Conservation (phyloP, 2,329 filamentous ascomycete species). For the Ceratocystis lukuohia region DNA sequence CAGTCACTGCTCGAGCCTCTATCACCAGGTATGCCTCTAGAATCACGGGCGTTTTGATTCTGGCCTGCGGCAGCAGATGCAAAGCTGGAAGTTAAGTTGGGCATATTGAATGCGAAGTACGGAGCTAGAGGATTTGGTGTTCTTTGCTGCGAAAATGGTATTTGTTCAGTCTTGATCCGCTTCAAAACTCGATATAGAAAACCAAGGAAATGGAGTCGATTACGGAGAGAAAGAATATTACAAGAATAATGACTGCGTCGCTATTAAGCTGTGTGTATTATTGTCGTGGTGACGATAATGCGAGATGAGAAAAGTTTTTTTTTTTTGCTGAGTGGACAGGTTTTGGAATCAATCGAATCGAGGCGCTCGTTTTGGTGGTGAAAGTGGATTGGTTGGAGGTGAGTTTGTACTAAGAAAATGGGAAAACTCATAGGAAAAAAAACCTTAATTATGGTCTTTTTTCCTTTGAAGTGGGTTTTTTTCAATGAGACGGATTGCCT, state of each 20-base stretch:
- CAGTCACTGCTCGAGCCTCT: slow-evolving; percentile 15
- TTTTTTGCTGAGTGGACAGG: not conserved
- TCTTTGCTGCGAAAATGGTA: not conserved
- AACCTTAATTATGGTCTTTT: not conserved
- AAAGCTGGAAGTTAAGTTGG: slow-evolving; percentile 69
- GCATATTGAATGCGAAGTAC: slow-evolving; percentile 31
- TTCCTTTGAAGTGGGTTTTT: not conserved
- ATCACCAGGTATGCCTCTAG: slow-evolving; percentile 41
- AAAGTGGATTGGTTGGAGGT: slow-evolving; percentile 7
- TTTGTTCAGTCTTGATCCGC: slow-evolving; percentile 1
- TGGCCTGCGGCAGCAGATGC: slow-evolving; percentile 71
- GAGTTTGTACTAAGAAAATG: not conserved
- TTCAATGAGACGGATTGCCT: not conserved
- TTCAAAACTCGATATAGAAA: not conserved
- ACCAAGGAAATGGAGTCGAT: not conserved
- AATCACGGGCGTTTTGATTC: slow-evolving; percentile 43
- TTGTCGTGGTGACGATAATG: not conserved
- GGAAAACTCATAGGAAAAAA: not conserved
- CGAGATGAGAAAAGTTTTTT: not conserved
- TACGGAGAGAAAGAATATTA: not conserved
- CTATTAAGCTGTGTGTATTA: not conserved
- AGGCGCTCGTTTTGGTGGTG: slow-evolving; percentile 2
- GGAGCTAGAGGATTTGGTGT: not conserved
- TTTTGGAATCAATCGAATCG: slow-evolving; percentile 3
- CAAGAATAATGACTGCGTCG: not conserved